Base-by-base conservation (phyloP, 331 rosid genomes). In the Stylosanthes scabra region DNA sequence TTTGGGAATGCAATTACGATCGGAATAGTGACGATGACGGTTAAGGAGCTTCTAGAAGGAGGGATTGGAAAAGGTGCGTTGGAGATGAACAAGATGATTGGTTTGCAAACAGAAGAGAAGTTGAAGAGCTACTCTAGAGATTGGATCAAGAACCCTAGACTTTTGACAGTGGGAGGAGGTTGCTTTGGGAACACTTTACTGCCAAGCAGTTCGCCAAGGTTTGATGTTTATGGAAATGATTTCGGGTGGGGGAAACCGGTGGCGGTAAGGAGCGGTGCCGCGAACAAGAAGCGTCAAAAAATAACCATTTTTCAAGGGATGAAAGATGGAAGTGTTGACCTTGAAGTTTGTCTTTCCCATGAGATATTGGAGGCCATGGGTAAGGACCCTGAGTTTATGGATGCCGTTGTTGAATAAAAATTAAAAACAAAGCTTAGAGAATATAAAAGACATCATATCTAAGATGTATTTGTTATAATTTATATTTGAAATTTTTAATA, bases 161-260 rank as follows among this genome's bases (percentile, higher is more conserved):
- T 74, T 12, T 0, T n/a, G 0, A 55, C 25, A 7, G 5, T 8
- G 9, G 8, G 11, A 4, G 40, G 12, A 7, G n/a, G n/a, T n/a
- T n/a, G n/a, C n/a, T n/a, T 46, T 9, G 16, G 62, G 1, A 16
- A 59, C 11, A 28, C 68, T 2, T 54, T 79, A 69, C 0, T 11
- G 9, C 68, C 80, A 0, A 71, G 75, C 31, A 64, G 83, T 29
- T 85, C 89, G 6, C 86, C 89, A 2, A 11, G 84, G 27, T 85
- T 78, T 44, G 70, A 85, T 46, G 78, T 85, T 25, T 82, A 61
- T n/a, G 82, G 82, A 0, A 85, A 82, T 59, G 86, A 84, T 39
- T 84, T 85, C 5, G 86, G 86, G 2, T 85, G 86, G 86, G 88
- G 86, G 20, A 78, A 39, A 27, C 89, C 89, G 13, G 41, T 85